Evolutionary conservation across 1,284 basidiomycete genomes (phyloP), one percentile per base, ranked within the genome.

Genomic region (Rugosomyces carneus): DNA sequence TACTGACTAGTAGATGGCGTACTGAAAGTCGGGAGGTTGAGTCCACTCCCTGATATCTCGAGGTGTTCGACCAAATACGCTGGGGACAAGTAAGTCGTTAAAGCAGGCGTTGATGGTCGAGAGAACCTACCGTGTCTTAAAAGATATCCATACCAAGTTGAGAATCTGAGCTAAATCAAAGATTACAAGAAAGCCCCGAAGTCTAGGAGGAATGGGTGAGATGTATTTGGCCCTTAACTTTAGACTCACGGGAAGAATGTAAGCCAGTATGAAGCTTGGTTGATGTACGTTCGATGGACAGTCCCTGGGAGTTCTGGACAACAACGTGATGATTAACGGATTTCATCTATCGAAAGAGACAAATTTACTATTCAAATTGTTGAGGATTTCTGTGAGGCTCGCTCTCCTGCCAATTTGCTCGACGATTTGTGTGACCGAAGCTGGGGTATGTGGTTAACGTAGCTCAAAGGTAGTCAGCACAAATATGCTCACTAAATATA

Each of bases 151-250:
- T 10, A 93, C 60, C 26, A 99, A 75, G 60, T 96, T 95, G 67
- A 97, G 67, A 45, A 98, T 81, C 65, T 99, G 96, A 4, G 95
- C 94, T 35, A 99, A 73, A 63, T 99, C 96, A 60, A 98, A 98
- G 48, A 98, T 70, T 19, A 84, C 84, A 37, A 97, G 75, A 75
- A 96, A 96, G 23, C 93, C 94, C 59, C 94, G 89, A 27, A 98
- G 75, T 3, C 86, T 89, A 19, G 18, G 16, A 23, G 31, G 15
- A 15, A 8, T 34, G 31, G 15, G 31, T 13, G 9, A 8, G 13
- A 29, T 29, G 27, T 10, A 10, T 13, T 29, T 13, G 15, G 15
- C 31, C 5, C n/a, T 34, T n/a, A 4, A 16, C 3, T 11, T n/a
- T 37, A 8, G 24, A 72, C 82, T 26, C 63, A 88, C 77, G 93